Evolutionary conservation across 768 basidiomycete genomes (phyloP).

Genomic region (Gymnopilus dilepis): DNA sequence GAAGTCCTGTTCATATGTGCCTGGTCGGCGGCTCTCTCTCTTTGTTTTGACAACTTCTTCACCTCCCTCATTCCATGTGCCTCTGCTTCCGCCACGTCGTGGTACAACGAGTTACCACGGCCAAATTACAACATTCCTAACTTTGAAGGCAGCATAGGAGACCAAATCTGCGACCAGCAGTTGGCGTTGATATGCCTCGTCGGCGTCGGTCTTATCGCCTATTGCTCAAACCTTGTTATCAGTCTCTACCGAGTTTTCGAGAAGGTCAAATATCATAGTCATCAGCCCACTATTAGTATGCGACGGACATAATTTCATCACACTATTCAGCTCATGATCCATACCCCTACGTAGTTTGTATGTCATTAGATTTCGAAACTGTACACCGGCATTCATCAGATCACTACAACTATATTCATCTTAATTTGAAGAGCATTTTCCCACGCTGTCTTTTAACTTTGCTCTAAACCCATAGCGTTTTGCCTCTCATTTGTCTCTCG

Average conservation of each 20-base stretch:
- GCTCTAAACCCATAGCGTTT: neutral
- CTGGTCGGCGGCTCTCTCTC: slow-evolving; percentile 90
- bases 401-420: neutral
- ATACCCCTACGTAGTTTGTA: neutral
- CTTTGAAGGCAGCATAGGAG: slow-evolving; percentile 51
- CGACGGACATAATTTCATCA: slow-evolving; percentile 17
- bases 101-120: slow-evolving; percentile 76
- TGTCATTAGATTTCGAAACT: neutral
- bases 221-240: slow-evolving; percentile 85
- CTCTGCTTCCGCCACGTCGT: slow-evolving; percentile 58
- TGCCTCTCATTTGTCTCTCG: neutral
- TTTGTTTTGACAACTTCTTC: slow-evolving; percentile 92
- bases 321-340: neutral
- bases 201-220: slow-evolving; percentile 76
- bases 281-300: slow-evolving; percentile 26
- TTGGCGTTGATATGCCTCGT: slow-evolving; percentile 80
- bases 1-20: slow-evolving; percentile 92
- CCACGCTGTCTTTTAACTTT: too few relatives aligned
- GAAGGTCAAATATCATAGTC: slow-evolving; percentile 78
- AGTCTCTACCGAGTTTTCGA: slow-evolving; percentile 87
- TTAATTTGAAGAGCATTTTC: neutral
- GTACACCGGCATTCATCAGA: neutral
- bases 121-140: slow-evolving; percentile 49
- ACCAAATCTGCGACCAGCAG: slow-evolving; percentile 75
- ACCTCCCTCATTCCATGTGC: slow-evolving; percentile 85